A percentile compares a stretch with the other conserved stretches of the same genome.
phyloP scores from a whole-genome alignment of 2,329 filamentous ascomycete species.

The Grosmannia clavigera region DNA sequence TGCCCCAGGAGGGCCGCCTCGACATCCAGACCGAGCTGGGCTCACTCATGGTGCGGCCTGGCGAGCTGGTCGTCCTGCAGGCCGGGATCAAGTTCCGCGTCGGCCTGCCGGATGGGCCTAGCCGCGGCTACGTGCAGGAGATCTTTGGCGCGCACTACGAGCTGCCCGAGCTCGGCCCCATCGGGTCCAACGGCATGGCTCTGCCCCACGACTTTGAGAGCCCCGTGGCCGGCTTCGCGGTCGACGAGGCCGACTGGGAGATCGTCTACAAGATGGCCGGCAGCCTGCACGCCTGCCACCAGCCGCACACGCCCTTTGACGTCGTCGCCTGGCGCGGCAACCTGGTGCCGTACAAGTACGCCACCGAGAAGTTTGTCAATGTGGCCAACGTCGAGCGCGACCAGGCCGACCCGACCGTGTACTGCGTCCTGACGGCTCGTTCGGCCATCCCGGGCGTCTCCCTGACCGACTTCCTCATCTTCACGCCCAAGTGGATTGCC shows the following conservation, averaged over 20 bases:
- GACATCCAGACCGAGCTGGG: conserved; percentile 60
- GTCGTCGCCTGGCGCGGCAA: conserved; percentile 58
- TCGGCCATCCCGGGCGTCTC: conserved; percentile 40
- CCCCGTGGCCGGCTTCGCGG: conserved; percentile 46
- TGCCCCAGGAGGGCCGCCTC: conserved; percentile 51
- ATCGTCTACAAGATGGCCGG: conserved; percentile 51
- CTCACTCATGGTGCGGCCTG: conserved; percentile 41
- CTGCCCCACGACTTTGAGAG: conserved; percentile 53
- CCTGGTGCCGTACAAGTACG: conserved; percentile 49
- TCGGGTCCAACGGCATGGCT: conserved; percentile 54
- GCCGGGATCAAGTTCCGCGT: conserved; percentile 52
- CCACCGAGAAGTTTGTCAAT: conserved; percentile 43
- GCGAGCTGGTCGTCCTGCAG: conserved; percentile 56
- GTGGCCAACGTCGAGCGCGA: conserved; percentile 42
- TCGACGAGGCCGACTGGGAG: conserved; percentile 28
- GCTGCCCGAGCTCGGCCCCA: conserved; percentile 53
- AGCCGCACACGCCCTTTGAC: conserved; percentile 56
- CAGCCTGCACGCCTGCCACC: conserved; percentile 45
- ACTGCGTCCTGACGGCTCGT: conserved; percentile 50
- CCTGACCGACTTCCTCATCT: conserved; percentile 53
- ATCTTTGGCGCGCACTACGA: conserved; percentile 52
- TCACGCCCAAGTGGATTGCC: conserved; percentile 54
- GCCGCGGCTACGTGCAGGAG: conserved; percentile 50
- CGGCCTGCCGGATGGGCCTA: conserved; percentile 26
- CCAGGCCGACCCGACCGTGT: conserved; percentile 55